These are phyloP conservation scores for Talaromyces sp. DNA, from an alignment of 2,329 filamentous ascomycete species.

Conservation along the genomic window DNA sequence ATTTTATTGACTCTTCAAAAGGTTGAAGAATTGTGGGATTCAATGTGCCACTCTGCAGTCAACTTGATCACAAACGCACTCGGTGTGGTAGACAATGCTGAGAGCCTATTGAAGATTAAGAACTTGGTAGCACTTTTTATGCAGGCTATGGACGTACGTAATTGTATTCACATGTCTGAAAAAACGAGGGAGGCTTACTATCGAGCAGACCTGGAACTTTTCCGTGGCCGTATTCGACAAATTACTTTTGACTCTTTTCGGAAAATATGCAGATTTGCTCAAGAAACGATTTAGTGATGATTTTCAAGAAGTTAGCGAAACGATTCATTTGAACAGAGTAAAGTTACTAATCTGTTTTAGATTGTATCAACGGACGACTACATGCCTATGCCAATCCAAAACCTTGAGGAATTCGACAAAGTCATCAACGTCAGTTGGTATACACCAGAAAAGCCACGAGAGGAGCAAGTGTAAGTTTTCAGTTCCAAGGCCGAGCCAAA, in stretches of 20 bases:
- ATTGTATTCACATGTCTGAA: constrained; percentile 6
- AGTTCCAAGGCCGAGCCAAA: constrained; percentile 7
- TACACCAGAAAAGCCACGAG: constrained; percentile 68
- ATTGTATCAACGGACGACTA: constrained; percentile 91
- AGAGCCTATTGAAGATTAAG: constrained; percentile 90
- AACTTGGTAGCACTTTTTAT: constrained; percentile 90
- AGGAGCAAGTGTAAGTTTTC: constrained; percentile 64
- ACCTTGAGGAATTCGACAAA: constrained; percentile 85
- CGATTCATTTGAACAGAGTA: background rate
- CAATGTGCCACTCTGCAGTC: constrained; percentile 87
- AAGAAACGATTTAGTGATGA: constrained; percentile 91
- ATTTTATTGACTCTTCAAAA: constrained; percentile 26
- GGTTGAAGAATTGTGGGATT: constrained; percentile 98
- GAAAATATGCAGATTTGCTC: constrained; percentile 87
- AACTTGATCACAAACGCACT: constrained; percentile 74
- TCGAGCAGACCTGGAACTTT: constrained; percentile 79
- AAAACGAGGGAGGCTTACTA: background rate
- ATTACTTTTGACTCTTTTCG: constrained; percentile 82
- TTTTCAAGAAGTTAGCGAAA: constrained; percentile 69
- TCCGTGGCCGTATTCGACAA: constrained; percentile 74
- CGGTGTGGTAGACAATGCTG: constrained; percentile 75
- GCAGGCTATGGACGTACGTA: constrained; percentile 85
- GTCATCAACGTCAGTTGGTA: constrained; percentile 97
- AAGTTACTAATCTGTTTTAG: constrained; percentile 20
- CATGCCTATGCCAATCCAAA: constrained; percentile 98